Evolutionary conservation across 352 stramenopile species (phyloP), one percentile per base, ranked within the genome.

Genomic region (Phytopythium boreale): DNA sequence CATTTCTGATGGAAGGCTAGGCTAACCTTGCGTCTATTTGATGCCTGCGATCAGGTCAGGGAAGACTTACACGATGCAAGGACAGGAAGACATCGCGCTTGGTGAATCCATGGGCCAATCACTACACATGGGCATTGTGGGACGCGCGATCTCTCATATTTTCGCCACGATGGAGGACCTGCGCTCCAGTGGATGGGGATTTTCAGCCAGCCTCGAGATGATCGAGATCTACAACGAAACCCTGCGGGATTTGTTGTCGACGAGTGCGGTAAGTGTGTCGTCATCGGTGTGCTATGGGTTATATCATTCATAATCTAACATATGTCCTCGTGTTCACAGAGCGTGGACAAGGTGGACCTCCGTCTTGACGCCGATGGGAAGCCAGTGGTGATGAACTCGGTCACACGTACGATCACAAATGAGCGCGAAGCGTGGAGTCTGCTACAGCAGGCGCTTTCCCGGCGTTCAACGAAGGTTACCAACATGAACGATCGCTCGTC

Each of bases 151-250:
- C 63, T 67, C 72, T 19, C 87, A 92, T 60, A 91, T 96, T 49
- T 96, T 90, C 51, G 73, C 76, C 8, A 77, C 75, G 10, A 85
- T 92, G 34, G 76, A 76, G 14, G 79, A 90, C 29, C 66, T 93
- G 51, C 70, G 63, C 19, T 72, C 72, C 22, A 90, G 83, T 34
- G 84, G 87, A 22, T 96, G 88, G 88, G 64, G 77, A n/a, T 94
- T 93, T 53, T 66, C 55, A 20, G 75, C 92, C 14, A 88, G 64
- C 27, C 56, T 95, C 29, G 86, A 95, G 67, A 84, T 99, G 70
- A 82, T 99, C 27, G 97, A 99, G 77, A 98, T 99, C 56, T 99
- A 99, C 84, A 99, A 99, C 63, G 96, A 99, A 72, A 91, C 96
- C 17, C 78, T 99, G 37, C 80, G 89, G 12, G 97, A 99, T 63